Percentiles rank a stretch among this genome's conserved stretches.
Evolutionary conservation across 305 asterid species (phyloP).

Genomic region (Fraxinus velutina): DNA sequence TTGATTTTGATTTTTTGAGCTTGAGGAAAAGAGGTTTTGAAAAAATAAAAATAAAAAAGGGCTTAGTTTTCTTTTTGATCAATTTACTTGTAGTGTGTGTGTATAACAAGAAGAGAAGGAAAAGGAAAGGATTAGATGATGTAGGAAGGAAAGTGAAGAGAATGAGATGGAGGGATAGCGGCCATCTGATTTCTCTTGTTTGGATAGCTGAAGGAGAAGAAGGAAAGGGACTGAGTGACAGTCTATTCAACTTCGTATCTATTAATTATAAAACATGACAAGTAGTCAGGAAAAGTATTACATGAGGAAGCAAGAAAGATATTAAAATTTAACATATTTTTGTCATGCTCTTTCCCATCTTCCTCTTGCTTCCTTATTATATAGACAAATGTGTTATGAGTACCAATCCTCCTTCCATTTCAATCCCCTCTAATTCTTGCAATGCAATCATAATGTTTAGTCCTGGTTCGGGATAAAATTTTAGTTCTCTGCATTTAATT

Average conservation of each 20-base stretch:
- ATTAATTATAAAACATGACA: not conserved
- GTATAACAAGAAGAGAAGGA: constrained; percentile 3
- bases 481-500: not conserved
- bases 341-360: not conserved
- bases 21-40: not conserved
- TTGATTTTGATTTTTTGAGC: not conserved
- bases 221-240: not conserved
- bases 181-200: constrained; percentile 1
- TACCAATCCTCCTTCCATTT: not conserved
- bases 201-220: not conserved
- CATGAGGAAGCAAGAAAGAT: not conserved
- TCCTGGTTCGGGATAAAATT: constrained; percentile 7
- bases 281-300: not conserved
- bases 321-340: not conserved
- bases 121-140: not conserved
- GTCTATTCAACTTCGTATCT: not conserved
- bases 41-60: not conserved
- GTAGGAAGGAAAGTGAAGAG: not conserved
- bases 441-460: not conserved
- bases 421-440: not conserved
- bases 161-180: constrained; percentile 10
- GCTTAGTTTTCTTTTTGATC: not conserved
- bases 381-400: not conserved
- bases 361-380: not conserved
- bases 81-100: not conserved